These are phyloP conservation scores for Ceratonia siliqua DNA, from an alignment of 306 rosid genomes.

Conservation along the genomic window DNA sequence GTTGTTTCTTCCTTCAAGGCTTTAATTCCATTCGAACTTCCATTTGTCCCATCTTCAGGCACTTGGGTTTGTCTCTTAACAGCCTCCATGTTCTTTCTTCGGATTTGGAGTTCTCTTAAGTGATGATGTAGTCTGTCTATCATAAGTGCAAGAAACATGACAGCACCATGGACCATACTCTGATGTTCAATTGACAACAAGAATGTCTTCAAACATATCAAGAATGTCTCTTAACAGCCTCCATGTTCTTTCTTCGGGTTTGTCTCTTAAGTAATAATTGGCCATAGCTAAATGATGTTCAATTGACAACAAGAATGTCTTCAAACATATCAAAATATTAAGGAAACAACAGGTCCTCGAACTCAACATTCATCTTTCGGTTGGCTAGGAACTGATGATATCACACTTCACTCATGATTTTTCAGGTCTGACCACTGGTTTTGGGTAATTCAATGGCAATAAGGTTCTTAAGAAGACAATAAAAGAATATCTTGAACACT, in stretches of 20 bases:
- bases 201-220: no score
- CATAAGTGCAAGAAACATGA: conserved; percentile 78
- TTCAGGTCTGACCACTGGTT: not conserved
- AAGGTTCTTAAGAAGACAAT: not conserved
- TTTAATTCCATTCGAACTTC: conserved; percentile 51
- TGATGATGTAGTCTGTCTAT: conserved; percentile 88
- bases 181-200: no score
- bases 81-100: conserved; percentile 86
- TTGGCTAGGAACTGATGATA: not conserved
- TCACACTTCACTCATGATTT: conserved; percentile 1
- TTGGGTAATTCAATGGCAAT: conserved; percentile 8
- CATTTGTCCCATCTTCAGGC: conserved; percentile 58
- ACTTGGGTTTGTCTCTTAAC: conserved; percentile 70
- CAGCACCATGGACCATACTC: conserved; percentile 83
- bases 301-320: conserved; percentile 25
- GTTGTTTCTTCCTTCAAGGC: conserved; percentile 59
- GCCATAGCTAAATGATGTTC: conserved; percentile 24
- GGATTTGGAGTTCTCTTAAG: conserved; percentile 76
- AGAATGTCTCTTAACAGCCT: no score
- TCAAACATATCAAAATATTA: not conserved
- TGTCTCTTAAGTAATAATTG: no score
- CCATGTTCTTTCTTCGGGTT: no score
- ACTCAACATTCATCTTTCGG: conserved; percentile 11
- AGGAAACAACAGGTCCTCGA: conserved; percentile 19
- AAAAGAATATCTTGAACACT: not conserved